Base-by-base conservation (phyloP, 108 stramenopile genomes). In the Schizochytrium sp. region DNA sequence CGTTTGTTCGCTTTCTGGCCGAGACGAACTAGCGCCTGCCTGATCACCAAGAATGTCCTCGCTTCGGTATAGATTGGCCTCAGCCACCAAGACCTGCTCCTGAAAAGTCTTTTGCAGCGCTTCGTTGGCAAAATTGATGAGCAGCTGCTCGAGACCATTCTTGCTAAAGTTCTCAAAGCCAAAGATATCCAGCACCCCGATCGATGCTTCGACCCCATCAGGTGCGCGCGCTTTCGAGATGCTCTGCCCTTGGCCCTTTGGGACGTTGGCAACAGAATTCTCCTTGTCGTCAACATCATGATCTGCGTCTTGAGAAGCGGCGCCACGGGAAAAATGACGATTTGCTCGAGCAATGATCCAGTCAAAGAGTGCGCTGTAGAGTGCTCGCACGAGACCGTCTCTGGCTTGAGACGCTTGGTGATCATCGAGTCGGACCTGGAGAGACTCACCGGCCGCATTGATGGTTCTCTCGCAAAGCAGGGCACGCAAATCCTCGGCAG, bases 1-100 rank as follows among this genome's bases (percentile, higher is more conserved):
- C 98, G 97, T 12, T 98, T 96, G 72, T 99, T 97, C 57, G 99
- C 90, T 92, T 97, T 98, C 90, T 97, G 96, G 89, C 97, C 95
- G 92, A 98, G 98, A 92, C 98, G 98, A 34, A 34, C 34, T 6
- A 97, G 97, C 90, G 97, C 98, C 14, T 93, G 92, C 89, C 97
- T 88, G 93, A 91, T 91, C 72, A 44, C 58, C 91, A 89, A 92
- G 58, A 43, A 94, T 94, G 14, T 88, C 91, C 89, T 94, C 94
- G 44, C 47, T 72, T 21, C 88, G 58, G 89, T 94, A 94, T 88
- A 92, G 92, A 60, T 69, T 87, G 91, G 94, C 87, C 92, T 94
- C 95, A 88, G 91, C 60, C 57, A 90, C 91, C 90, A 94, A 93
- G 18, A 92, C 89, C 55, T 92, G 91, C 57, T 60, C 87, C 59